These are phyloP conservation scores for Coprinopsis strossmayeri DNA, from an alignment of 768 basidiomycete genomes.

Conservation along the genomic window DNA sequence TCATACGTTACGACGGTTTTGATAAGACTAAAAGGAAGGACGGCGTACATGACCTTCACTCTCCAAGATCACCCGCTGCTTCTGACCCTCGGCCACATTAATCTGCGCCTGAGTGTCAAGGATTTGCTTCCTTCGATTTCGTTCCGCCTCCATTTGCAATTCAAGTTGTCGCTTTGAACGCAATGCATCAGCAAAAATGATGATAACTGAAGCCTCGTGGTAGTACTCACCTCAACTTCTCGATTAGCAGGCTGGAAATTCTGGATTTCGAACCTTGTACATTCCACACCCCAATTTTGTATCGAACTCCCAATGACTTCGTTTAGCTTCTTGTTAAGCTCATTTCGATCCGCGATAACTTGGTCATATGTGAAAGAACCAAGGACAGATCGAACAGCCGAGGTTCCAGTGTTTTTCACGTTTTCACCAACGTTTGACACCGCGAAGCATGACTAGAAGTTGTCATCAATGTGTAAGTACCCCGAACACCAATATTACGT, in stretches of 20 bases:
- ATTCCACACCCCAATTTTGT: conserved; percentile 52
- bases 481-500: background rate
- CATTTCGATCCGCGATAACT: conserved; percentile 50
- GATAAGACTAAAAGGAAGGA: background rate
- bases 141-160: conserved; percentile 54
- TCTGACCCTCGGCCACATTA: conserved; percentile 53
- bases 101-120: conserved; percentile 53
- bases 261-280: conserved; percentile 54
- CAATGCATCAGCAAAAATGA: no score
- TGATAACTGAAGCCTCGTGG: background rate
- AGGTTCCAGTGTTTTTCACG: conserved; percentile 46
- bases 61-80: conserved; percentile 49
- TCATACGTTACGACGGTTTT: background rate
- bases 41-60: conserved; percentile 36
- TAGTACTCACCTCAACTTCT: conserved; percentile 42
- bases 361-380: conserved; percentile 45
- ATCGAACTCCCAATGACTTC: conserved; percentile 44
- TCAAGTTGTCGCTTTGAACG: conserved; percentile 45
- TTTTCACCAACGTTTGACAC: conserved; percentile 43
- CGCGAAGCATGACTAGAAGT: conserved; percentile 36
- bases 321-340: conserved; percentile 41
- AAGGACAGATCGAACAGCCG: conserved; percentile 47
- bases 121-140: conserved; percentile 49
- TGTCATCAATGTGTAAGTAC: background rate
- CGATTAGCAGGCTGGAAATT: conserved; percentile 53